Evolutionary conservation across 1,284 basidiomycete genomes (phyloP).

Genomic region (Ceratobasidium sp.): DNA sequence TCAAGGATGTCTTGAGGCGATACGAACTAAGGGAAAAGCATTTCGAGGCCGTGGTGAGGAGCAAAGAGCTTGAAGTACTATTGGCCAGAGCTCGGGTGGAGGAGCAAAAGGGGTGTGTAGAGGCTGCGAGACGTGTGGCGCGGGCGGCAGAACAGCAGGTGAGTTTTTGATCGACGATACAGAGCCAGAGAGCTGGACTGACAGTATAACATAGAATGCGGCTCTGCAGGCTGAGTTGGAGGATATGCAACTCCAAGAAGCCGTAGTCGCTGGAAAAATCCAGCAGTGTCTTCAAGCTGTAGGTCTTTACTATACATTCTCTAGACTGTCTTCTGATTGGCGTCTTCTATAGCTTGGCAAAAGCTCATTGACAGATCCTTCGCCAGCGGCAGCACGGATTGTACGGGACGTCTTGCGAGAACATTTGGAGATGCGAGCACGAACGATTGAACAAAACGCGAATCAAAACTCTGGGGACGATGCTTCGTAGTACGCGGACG

Average conservation of each 20-base stretch:
- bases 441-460: constrained; percentile 32
- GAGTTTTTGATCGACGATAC: constrained; percentile 42
- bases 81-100: constrained; percentile 81
- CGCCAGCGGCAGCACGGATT: constrained; percentile 25
- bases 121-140: constrained; percentile 61
- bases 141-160: constrained; percentile 41
- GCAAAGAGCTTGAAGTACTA: constrained; percentile 84
- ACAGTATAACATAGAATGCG: constrained; percentile 3
- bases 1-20: constrained; percentile 81
- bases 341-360: constrained; percentile 24
- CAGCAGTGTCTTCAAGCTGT: constrained; percentile 36
- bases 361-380: constrained; percentile 14
- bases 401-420: constrained; percentile 31
- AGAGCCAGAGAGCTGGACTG: not conserved
- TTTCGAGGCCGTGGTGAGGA: constrained; percentile 86
- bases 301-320: not conserved
- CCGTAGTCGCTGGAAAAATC: constrained; percentile 13
- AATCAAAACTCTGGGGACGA: constrained; percentile 19
- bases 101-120: constrained; percentile 79
- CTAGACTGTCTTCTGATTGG: not conserved
- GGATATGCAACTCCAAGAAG: constrained; percentile 34
- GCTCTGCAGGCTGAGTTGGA: constrained; percentile 32
- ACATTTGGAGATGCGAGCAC: constrained; percentile 32
- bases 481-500: not conserved
- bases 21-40: constrained; percentile 86